These are phyloP conservation scores for Salinomyces thailandicus DNA, from an alignment of 2,329 filamentous ascomycete species.

Conservation along the genomic window DNA sequence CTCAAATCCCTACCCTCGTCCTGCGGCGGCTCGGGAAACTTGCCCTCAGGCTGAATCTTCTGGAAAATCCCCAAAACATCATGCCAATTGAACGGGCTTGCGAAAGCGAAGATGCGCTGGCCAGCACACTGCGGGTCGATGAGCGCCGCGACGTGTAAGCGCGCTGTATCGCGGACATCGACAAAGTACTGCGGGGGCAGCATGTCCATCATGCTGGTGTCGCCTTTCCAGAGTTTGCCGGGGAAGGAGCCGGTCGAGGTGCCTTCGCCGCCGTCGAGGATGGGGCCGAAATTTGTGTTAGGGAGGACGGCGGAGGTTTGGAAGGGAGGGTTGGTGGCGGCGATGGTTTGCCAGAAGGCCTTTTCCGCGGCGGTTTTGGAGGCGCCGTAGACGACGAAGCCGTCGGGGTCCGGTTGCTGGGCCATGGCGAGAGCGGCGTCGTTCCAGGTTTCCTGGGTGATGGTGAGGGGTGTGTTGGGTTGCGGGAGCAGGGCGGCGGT, in stretches of 20 bases:
- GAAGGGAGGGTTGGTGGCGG: slow-evolving; percentile 35
- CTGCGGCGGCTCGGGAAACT: slow-evolving; percentile 11
- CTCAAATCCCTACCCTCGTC: slow-evolving; percentile 16
- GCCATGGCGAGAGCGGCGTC: slow-evolving; percentile 23
- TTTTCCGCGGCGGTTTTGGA: slow-evolving; percentile 40
- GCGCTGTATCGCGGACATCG: slow-evolving; percentile 40
- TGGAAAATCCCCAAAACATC: slow-evolving; percentile 31
- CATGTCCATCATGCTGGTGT: not conserved
- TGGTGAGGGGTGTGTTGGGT: slow-evolving; percentile 25
- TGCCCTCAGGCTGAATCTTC: slow-evolving; percentile 29
- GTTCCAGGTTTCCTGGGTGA: slow-evolving; percentile 23
- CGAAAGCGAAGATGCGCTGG: slow-evolving; percentile 47
- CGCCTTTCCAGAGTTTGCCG: slow-evolving; percentile 12
- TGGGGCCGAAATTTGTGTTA: slow-evolving; percentile 15
- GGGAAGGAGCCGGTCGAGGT: slow-evolving; percentile 6
- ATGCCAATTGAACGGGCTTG: slow-evolving; percentile 38
- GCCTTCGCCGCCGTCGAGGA: slow-evolving; percentile 8
- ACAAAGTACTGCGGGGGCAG: slow-evolving; percentile 28
- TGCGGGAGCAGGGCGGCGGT: slow-evolving; percentile 27
- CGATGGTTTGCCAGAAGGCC: slow-evolving; percentile 37
- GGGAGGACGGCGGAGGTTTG: slow-evolving; percentile 31
- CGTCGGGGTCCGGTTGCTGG: slow-evolving; percentile 25
- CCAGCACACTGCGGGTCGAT: slow-evolving; percentile 36
- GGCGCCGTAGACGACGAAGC: slow-evolving; percentile 33
- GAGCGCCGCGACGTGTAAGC: slow-evolving; percentile 44